A percentile compares a stretch with the other conserved stretches of the same genome.
phyloP scores from a whole-genome alignment of 1,139 yeast species.

The Diutina sp. region DNA sequence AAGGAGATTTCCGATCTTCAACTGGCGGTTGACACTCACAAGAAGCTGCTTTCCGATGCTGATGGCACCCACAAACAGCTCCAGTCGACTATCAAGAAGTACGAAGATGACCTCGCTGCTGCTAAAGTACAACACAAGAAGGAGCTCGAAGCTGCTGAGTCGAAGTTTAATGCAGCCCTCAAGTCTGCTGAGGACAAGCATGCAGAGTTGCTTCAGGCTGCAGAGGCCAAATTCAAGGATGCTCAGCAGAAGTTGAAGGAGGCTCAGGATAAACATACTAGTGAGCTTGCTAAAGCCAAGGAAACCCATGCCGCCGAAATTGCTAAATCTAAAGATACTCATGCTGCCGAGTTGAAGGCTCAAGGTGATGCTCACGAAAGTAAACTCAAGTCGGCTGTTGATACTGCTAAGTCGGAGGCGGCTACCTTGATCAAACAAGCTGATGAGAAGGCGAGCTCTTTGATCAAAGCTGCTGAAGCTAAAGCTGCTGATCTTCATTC shows the following conservation, averaged over 20 bases:
- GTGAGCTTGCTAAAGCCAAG: background rate
- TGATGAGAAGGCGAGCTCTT: background rate
- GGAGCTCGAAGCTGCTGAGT: background rate
- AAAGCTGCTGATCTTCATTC: background rate
- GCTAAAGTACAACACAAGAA: background rate
- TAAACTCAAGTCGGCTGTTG: background rate
- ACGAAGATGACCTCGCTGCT: background rate
- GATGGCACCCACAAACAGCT: background rate
- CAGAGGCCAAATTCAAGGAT: background rate
- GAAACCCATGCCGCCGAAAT: background rate
- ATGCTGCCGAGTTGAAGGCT: background rate
- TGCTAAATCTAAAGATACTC: background rate
- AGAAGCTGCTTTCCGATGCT: background rate
- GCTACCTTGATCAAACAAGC: background rate
- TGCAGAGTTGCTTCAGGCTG: background rate
- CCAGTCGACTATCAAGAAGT: background rate
- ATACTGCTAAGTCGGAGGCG: conserved; percentile 2
- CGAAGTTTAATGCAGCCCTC: background rate
- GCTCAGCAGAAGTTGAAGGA: background rate
- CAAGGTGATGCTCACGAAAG: background rate
- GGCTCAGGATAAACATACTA: conserved; percentile 2
- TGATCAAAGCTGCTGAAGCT: background rate
- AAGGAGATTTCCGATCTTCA: background rate
- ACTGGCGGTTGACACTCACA: background rate
- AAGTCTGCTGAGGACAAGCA: background rate